Evolutionary conservation across 1,139 yeast genomes (phyloP).

Genomic region (Meyerozyma sp.): DNA sequence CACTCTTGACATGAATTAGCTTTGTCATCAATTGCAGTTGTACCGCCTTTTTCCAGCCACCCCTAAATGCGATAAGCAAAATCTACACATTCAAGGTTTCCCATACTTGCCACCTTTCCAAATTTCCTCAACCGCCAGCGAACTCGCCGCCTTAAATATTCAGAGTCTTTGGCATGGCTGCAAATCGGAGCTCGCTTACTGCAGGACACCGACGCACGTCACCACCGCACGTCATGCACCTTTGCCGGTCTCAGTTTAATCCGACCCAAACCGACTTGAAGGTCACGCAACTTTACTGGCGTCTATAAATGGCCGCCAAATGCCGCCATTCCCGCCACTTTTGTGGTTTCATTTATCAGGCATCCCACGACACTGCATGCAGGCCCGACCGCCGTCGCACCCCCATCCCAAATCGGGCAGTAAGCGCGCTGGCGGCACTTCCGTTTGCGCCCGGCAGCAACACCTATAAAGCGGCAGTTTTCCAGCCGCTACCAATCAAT

Average conservation of each 20-base stretch:
- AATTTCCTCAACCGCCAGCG: too few species aligned
- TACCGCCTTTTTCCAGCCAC: too few species aligned
- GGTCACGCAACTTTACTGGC: neutral
- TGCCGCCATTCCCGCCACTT: neutral
- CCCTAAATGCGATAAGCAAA: too few species aligned
- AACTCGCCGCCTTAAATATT: too few species aligned
- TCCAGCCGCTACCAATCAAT: neutral
- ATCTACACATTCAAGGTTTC: too few species aligned
- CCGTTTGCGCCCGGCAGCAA: neutral
- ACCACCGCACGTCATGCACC: too few species aligned
- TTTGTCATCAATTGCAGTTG: too few species aligned
- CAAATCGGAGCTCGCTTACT: too few species aligned
- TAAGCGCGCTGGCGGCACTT: conserved; percentile 1
- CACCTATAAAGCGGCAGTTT: neutral
- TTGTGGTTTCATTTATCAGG: neutral
- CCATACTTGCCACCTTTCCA: too few species aligned
- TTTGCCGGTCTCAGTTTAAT: neutral
- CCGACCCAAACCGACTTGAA: neutral
- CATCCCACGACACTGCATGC: neutral
- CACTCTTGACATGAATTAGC: too few species aligned
- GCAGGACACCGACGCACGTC: too few species aligned
- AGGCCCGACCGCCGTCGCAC: neutral
- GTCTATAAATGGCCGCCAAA: neutral
- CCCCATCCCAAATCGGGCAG: neutral
- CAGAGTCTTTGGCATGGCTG: too few species aligned